Percentiles rank a stretch among this genome's conserved stretches.
phyloP scores from a whole-genome alignment of 2,329 filamentous ascomycete genomes.

The Cercospora sp. region DNA sequence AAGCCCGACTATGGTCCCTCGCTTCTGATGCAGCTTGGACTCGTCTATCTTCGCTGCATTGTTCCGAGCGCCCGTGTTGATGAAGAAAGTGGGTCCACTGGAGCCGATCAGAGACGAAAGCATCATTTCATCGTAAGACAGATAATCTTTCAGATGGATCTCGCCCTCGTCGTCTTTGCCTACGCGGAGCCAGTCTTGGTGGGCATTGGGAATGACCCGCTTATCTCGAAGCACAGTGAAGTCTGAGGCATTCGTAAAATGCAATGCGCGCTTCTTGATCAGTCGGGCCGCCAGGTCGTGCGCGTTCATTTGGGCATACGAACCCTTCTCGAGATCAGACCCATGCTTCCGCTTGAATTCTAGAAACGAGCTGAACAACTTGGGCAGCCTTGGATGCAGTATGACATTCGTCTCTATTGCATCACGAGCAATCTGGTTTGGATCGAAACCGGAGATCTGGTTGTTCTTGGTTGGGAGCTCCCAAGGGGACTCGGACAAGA shows the following conservation, averaged over 20 bases:
- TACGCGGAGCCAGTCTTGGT: neutral
- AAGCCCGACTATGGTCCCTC: neutral
- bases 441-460: neutral
- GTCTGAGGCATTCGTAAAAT: neutral
- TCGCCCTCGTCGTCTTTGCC: neutral
- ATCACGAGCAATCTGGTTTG: neutral
- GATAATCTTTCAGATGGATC: slow-evolving; percentile 29
- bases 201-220: neutral
- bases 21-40: slow-evolving; percentile 10
- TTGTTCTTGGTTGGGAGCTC: neutral
- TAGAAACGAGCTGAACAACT: neutral
- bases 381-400: neutral
- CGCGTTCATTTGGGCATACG: neutral
- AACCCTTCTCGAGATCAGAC: neutral
- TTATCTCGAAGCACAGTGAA: neutral
- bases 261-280: neutral
- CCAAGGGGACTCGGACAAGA: neutral
- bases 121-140: slow-evolving; percentile 39
- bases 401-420: neutral
- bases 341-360: neutral
- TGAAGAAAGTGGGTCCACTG: slow-evolving; percentile 31
- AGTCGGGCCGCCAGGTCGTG: neutral
- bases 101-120: slow-evolving; percentile 34
- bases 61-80: slow-evolving; percentile 33
- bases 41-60: slow-evolving; percentile 17